These are phyloP conservation scores for Dendrobium nobile DNA, from an alignment of 106 monocot genomes.

Conservation along the genomic window DNA sequence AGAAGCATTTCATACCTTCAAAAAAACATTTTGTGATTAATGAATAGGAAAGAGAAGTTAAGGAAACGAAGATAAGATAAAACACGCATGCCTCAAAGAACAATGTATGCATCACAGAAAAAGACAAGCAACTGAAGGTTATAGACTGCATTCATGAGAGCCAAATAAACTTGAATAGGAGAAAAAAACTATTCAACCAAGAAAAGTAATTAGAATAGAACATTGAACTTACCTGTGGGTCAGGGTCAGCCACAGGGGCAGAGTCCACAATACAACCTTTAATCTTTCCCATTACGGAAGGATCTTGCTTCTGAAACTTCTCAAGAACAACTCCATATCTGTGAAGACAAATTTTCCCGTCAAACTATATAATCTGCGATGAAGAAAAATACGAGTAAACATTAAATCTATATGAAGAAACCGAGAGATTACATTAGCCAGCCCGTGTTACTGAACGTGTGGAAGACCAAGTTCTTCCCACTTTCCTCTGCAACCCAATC, in stretches of 20 bases:
- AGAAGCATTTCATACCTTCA: neutral
- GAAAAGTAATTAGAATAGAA: neutral
- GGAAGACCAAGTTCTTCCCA: conserved; percentile 81
- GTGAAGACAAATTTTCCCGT: conserved; percentile 3
- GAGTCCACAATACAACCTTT: conserved; percentile 94
- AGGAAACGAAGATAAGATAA: neutral
- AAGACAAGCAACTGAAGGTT: neutral
- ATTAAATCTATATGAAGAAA: neutral
- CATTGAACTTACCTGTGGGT: conserved; percentile 64
- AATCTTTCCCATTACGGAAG: conserved; percentile 60
- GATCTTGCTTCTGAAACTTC: conserved; percentile 73
- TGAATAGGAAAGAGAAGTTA: neutral
- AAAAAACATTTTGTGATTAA: neutral
- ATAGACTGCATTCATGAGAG: neutral
- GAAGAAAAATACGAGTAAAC: neutral
- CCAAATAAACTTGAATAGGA: neutral
- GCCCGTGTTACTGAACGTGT: conserved; percentile 95
- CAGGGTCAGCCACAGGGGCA: conserved; percentile 84
- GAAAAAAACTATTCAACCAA: neutral
- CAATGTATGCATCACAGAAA: neutral
- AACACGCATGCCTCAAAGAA: neutral
- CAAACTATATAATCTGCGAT: neutral
- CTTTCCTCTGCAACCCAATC: conserved; percentile 71
- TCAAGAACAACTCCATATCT: conserved; percentile 96
- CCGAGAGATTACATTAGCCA: conserved; percentile 56